Evolutionary conservation across 2,329 filamentous ascomycete genomes (phyloP).

Genomic region (Diaporthe ampelina): DNA sequence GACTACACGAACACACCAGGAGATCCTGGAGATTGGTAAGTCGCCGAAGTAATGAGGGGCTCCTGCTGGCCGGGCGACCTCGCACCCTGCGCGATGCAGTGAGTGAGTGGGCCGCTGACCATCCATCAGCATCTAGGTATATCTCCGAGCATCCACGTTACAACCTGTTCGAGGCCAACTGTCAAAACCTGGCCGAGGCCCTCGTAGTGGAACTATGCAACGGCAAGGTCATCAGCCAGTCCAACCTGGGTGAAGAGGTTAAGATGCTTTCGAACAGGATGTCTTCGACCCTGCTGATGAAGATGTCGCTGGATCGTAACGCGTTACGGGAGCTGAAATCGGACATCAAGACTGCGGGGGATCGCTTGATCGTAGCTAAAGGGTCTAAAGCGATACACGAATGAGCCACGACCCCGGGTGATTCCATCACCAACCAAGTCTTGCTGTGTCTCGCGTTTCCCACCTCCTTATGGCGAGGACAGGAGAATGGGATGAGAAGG

Average conservation of each 20-base stretch:
- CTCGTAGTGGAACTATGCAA: slow-evolving; percentile 50
- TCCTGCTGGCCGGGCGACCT: background rate
- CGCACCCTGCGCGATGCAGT: background rate
- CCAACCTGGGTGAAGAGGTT: slow-evolving; percentile 50
- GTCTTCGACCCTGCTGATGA: slow-evolving; percentile 48
- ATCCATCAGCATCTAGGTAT: slow-evolving; percentile 45
- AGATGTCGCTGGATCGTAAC: slow-evolving; percentile 43
- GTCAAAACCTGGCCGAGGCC: slow-evolving; percentile 50
- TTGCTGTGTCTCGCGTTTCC: background rate
- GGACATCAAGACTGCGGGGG: slow-evolving; percentile 40
- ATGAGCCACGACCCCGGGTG: background rate
- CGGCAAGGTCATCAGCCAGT: slow-evolving; percentile 49
- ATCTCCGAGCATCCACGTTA: slow-evolving; percentile 50
- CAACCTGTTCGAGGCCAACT: slow-evolving; percentile 50
- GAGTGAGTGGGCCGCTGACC: slow-evolving; percentile 14
- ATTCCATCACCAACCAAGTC: background rate
- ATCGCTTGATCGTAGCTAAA: slow-evolving; percentile 39
- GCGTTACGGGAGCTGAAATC: slow-evolving; percentile 39
- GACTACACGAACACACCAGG: slow-evolving; percentile 49
- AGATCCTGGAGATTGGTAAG: slow-evolving; percentile 49
- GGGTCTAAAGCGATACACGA: slow-evolving; percentile 38
- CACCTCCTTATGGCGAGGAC: background rate
- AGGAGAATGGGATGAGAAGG: too few relatives aligned
- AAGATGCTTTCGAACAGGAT: slow-evolving; percentile 48
- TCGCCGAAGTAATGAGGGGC: background rate